A percentile compares a stretch with the other conserved stretches of the same genome.
Evolutionary conservation across 2,329 filamentous ascomycete genomes (phyloP).

Genomic region (Cladorrhinum sp.): DNA sequence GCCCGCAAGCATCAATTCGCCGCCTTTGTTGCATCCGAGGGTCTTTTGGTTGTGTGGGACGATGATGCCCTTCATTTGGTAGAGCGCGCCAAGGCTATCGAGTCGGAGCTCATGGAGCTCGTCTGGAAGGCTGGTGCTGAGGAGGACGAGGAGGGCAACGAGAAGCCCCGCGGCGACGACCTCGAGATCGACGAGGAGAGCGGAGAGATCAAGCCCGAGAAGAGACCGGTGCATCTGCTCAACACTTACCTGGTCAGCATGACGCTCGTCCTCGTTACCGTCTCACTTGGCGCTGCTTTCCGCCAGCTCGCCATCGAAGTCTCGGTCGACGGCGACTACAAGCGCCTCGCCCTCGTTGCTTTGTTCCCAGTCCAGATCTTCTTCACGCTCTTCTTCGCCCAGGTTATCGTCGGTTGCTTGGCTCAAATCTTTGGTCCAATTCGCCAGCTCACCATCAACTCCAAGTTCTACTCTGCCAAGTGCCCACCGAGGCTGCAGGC

Average conservation of each 20-base stretch:
- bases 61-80: slow-evolving; percentile 72
- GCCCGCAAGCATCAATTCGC: slow-evolving; percentile 78
- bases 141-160: slow-evolving; percentile 51
- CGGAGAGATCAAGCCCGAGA: slow-evolving; percentile 62
- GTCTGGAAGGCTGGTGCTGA: slow-evolving; percentile 64
- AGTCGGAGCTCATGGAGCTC: slow-evolving; percentile 73
- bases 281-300: slow-evolving; percentile 67
- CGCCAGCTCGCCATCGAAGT: slow-evolving; percentile 67
- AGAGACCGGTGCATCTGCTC: slow-evolving; percentile 64
- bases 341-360: slow-evolving; percentile 61
- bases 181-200: slow-evolving; percentile 69
- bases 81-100: slow-evolving; percentile 66
- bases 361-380: slow-evolving; percentile 72
- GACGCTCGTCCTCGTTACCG: slow-evolving; percentile 63
- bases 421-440: slow-evolving; percentile 75
- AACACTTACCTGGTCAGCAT: slow-evolving; percentile 67
- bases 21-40: slow-evolving; percentile 70
- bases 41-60: slow-evolving; percentile 76
- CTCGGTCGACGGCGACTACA: slow-evolving; percentile 60
- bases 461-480: slow-evolving; percentile 77
- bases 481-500: slow-evolving; percentile 60
- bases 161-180: slow-evolving; percentile 40
- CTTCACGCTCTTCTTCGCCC: slow-evolving; percentile 78
- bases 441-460: slow-evolving; percentile 69
- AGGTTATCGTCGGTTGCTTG: slow-evolving; percentile 73